These are phyloP conservation scores for Apodospora peruviana DNA, from an alignment of 495 filamentous ascomycete species.

Conservation along the genomic window DNA sequence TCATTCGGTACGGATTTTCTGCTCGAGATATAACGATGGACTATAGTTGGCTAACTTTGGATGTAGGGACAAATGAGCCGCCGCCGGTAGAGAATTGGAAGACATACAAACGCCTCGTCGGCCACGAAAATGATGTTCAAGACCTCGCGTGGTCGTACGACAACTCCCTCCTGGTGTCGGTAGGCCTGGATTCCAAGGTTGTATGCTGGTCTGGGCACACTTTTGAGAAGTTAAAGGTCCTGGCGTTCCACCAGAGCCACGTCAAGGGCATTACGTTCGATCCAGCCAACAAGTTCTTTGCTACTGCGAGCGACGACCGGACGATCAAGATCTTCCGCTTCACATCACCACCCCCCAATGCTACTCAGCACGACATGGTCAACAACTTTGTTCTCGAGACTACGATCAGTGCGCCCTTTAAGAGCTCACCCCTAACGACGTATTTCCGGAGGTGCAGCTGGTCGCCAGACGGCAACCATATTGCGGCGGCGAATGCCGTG, in stretches of 20 bases:
- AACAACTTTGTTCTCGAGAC: constrained; percentile 92
- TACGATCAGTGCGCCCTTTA: constrained; percentile 78
- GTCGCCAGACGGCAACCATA: constrained; percentile 95
- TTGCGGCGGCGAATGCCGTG: constrained; percentile 92
- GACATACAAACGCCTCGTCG: constrained; percentile 83
- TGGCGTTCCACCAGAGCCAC: constrained; percentile 88
- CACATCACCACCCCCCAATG: constrained; percentile 84
- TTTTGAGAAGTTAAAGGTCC: constrained; percentile 93
- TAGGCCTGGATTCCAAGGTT: constrained; percentile 94
- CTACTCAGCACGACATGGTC: constrained; percentile 85
- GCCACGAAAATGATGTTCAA: constrained; percentile 98
- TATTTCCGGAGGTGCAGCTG: constrained; percentile 96
- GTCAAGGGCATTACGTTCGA: constrained; percentile 99
- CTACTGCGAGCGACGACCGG: constrained; percentile 93
- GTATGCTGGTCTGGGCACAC: constrained; percentile 97
- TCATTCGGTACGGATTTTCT: constrained; percentile 59
- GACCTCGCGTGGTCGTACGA: constrained; percentile 97
- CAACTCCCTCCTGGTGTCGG: constrained; percentile 90
- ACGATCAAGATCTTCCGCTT: constrained; percentile 97
- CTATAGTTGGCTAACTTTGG: constrained; percentile 16
- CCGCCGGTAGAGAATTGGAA: constrained; percentile 97
- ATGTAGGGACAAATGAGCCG: constrained; percentile 75
- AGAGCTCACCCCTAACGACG: constrained; percentile 83
- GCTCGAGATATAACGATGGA: not conserved
- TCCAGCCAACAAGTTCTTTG: constrained; percentile 98